phyloP scores from a whole-genome alignment of 345 rosid species.

The Angophora floribunda region DNA sequence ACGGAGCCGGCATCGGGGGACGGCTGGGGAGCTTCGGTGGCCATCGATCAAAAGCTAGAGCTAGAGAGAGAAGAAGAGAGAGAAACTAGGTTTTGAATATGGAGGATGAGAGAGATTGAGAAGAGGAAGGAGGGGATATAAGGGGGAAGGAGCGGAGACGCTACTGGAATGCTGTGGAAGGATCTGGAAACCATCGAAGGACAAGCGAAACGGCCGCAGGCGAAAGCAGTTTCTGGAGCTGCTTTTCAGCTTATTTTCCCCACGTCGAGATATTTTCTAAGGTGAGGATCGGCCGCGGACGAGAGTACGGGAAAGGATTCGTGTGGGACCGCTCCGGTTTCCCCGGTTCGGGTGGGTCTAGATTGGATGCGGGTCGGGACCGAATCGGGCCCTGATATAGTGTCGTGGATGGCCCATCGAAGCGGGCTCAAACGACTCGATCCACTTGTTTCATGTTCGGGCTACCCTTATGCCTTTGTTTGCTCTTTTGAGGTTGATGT shows the following conservation, averaged over 20 bases:
- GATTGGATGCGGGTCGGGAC: no score
- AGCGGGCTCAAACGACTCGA: background rate
- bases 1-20: background rate
- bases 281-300: background rate
- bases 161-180: slow-evolving; percentile 28
- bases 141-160: background rate
- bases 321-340: background rate
- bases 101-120: background rate
- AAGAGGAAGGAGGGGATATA: background rate
- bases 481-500: background rate
- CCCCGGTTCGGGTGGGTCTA: no score
- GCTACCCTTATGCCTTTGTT: background rate
- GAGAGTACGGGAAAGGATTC: background rate
- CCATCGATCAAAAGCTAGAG: background rate
- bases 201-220: background rate
- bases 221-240: background rate
- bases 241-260: background rate
- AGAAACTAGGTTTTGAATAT: no score
- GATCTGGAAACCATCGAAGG: slow-evolving; percentile 20
- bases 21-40: background rate
- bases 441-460: background rate
- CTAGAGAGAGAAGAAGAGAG: no score
- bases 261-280: background rate
- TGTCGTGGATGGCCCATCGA: background rate
- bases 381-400: background rate